Percentiles rank a stretch among this genome's conserved stretches.
These are phyloP conservation scores for Astraeus odoratus DNA, from an alignment of 768 basidiomycete genomes.

Conservation along the genomic window DNA sequence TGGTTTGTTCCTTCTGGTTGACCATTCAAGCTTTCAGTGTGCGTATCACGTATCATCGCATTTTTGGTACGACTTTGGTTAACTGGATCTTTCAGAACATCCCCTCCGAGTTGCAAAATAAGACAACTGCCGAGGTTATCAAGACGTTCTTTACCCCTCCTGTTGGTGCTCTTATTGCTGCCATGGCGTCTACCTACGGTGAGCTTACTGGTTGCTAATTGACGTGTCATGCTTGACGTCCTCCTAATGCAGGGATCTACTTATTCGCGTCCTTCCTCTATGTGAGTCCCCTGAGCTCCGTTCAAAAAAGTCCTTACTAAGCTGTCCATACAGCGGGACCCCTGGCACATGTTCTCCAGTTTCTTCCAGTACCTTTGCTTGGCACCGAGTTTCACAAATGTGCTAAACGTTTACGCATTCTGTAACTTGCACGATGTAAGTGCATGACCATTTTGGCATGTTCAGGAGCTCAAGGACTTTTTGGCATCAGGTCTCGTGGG, in stretches of 20 bases:
- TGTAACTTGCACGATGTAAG: slow-evolving; percentile 89
- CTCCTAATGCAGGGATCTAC: slow-evolving; percentile 54
- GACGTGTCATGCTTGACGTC: slow-evolving; percentile 6
- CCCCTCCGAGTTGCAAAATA: slow-evolving; percentile 42
- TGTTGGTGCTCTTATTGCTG: slow-evolving; percentile 76
- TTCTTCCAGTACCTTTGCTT: slow-evolving; percentile 87
- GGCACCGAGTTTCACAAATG: slow-evolving; percentile 91
- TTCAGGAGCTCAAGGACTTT: neutral
- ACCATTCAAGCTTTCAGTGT: slow-evolving; percentile 77
- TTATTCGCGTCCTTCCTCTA: slow-evolving; percentile 79
- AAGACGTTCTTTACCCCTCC: slow-evolving; percentile 64
- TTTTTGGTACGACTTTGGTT: neutral
- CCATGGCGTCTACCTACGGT: slow-evolving; percentile 86
- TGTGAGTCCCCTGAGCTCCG: slow-evolving; percentile 38
- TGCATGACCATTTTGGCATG: slow-evolving; percentile 2
- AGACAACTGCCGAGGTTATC: slow-evolving; percentile 45
- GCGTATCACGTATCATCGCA: slow-evolving; percentile 13
- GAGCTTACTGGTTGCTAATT: slow-evolving; percentile 12
- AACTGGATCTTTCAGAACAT: slow-evolving; percentile 37
- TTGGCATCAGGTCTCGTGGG: slow-evolving; percentile 69
- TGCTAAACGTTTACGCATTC: slow-evolving; percentile 95
- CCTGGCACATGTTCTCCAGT: slow-evolving; percentile 96
- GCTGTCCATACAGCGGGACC: slow-evolving; percentile 61
- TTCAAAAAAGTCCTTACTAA: slow-evolving; percentile 6
- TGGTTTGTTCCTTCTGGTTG: slow-evolving; percentile 82